These are phyloP conservation scores for Sporisorium exsertum DNA, from an alignment of 1,284 basidiomycete genomes.

Conservation along the genomic window DNA sequence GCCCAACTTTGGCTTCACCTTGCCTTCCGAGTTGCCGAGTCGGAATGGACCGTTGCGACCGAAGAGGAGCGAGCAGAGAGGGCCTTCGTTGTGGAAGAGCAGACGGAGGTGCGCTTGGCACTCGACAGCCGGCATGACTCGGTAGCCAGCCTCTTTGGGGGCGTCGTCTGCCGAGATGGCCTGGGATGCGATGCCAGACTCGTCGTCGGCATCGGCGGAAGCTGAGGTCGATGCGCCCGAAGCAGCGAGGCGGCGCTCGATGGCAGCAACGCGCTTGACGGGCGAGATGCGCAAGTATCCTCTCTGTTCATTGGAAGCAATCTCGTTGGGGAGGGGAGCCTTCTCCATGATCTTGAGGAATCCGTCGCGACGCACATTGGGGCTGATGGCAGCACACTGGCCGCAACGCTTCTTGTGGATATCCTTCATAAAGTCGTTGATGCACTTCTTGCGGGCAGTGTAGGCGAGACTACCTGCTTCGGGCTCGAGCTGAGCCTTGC, in stretches of 20 bases:
- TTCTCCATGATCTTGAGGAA: constrained; percentile 90
- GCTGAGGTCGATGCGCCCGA: constrained; percentile 27
- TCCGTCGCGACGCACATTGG: constrained; percentile 92
- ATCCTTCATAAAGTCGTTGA: constrained; percentile 83
- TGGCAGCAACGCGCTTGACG: constrained; percentile 55
- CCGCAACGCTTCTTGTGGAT: constrained; percentile 78
- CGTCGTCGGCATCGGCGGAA: constrained; percentile 23
- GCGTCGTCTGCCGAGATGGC: constrained; percentile 53
- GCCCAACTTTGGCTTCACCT: constrained; percentile 32
- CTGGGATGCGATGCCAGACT: constrained; percentile 30
- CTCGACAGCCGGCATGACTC: constrained; percentile 89
- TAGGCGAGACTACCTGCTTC: constrained; percentile 79
- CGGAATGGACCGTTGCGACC: constrained; percentile 89
- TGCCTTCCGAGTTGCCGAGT: constrained; percentile 36
- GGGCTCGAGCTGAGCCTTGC: constrained; percentile 69
- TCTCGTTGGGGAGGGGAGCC: constrained; percentile 31
- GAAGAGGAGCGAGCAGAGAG: constrained; percentile 87
- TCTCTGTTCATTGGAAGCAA: constrained; percentile 42
- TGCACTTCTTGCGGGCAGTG: constrained; percentile 84
- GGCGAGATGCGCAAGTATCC: constrained; percentile 48
- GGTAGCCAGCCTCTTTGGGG: constrained; percentile 69
- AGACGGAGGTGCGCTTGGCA: constrained; percentile 91
- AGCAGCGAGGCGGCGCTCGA: constrained; percentile 35
- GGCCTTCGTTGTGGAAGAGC: constrained; percentile 85
- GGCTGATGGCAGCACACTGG: constrained; percentile 84